A percentile compares a stretch with the other conserved stretches of the same genome.
Evolutionary conservation across 108 stramenopile species (phyloP).

Genomic region (Schizochytrium sp.): DNA sequence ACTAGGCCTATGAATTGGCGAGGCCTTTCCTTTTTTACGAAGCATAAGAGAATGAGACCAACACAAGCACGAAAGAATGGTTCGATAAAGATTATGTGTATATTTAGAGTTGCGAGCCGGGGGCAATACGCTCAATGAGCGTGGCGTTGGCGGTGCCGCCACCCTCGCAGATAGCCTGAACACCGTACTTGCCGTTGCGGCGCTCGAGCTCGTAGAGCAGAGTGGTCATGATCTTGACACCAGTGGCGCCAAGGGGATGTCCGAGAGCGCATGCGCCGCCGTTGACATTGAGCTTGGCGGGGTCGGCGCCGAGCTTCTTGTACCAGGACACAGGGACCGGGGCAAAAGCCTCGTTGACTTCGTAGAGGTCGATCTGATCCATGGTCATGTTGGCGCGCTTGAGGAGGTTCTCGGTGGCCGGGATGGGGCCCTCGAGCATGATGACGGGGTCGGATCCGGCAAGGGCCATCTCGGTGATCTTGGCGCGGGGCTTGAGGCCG

Average conservation of each 20-base stretch:
- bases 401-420: conserved; percentile 76
- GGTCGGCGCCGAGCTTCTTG: conserved; percentile 84
- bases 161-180: conserved; percentile 22
- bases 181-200: conserved; percentile 23
- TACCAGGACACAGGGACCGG: conserved; percentile 86
- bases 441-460: conserved; percentile 79
- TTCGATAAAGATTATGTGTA: neutral
- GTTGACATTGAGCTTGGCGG: conserved; percentile 80
- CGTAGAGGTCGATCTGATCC: conserved; percentile 80
- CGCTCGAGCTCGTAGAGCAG: conserved; percentile 23
- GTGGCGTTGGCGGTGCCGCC: conserved; percentile 18
- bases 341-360: conserved; percentile 98
- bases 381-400: conserved; percentile 63
- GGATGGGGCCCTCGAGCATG: conserved; percentile 91
- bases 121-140: neutral
- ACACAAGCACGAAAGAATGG: no score
- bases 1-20: no score
- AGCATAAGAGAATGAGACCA: no score
- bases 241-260: conserved; percentile 83
- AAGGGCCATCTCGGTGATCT: conserved; percentile 36
- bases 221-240: conserved; percentile 33
- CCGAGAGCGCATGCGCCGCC: conserved; percentile 86
- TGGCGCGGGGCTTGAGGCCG: conserved; percentile 26
- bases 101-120: neutral
- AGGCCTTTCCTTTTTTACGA: no score